Evolutionary conservation across 495 filamentous ascomycete genomes (phyloP).

Genomic region (Haplographium delicatum): DNA sequence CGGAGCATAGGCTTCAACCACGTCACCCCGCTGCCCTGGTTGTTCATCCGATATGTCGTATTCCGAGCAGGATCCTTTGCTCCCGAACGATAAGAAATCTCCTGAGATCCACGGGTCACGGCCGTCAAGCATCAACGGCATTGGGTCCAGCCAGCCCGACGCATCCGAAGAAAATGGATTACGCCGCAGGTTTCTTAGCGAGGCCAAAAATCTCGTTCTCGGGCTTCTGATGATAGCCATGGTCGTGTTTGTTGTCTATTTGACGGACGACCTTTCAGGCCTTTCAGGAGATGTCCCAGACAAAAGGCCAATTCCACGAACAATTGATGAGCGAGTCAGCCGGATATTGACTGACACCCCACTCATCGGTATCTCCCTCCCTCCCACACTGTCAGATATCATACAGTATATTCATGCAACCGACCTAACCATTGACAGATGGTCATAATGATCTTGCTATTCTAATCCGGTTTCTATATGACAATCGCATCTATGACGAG

Average conservation of each 20-base stretch:
- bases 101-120: conserved; percentile 21
- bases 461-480: conserved; percentile 56
- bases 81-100: conserved; percentile 15
- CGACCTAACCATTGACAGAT: conserved; percentile 48
- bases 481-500: conserved; percentile 71
- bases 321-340: conserved; percentile 60
- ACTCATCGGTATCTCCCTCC: conserved; percentile 59
- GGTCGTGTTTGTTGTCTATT: conserved; percentile 15
- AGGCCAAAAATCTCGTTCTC: neutral
- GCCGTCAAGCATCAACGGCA: conserved; percentile 19
- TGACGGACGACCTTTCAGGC: conserved; percentile 15
- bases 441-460: conserved; percentile 90
- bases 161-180: neutral
- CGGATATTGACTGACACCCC: conserved; percentile 68
- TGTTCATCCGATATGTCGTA: conserved; percentile 18
- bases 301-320: conserved; percentile 26
- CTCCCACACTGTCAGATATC: conserved; percentile 2
- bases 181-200: neutral
- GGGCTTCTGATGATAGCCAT: neutral
- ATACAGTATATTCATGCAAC: no score
- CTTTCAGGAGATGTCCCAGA: neutral
- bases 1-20: neutral
- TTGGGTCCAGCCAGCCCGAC: neutral
- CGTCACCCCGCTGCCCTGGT: neutral
- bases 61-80: conserved; percentile 18